Evolutionary conservation across 2,329 filamentous ascomycete genomes (phyloP).

Genomic region (Curvularia lunata): DNA sequence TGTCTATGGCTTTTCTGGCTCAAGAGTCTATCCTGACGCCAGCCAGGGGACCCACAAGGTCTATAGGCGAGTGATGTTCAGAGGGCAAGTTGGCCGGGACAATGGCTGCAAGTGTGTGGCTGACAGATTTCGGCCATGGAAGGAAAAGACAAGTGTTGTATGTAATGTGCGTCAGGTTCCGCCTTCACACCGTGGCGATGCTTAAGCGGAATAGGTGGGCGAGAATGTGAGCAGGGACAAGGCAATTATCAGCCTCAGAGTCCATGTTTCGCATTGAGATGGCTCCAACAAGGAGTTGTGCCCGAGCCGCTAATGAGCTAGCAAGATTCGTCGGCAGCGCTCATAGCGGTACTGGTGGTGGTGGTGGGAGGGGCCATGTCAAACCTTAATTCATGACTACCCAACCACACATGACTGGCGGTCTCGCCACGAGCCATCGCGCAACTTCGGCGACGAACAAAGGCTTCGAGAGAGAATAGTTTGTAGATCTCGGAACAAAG

Average conservation of each 20-base stretch:
- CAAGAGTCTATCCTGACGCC: neutral
- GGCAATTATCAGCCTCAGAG: slow-evolving; percentile 1
- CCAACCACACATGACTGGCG: neutral
- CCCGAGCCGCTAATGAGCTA: neutral
- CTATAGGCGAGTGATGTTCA: neutral
- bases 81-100: neutral
- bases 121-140: neutral
- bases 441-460: slow-evolving; percentile 7
- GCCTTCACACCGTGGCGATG: neutral
- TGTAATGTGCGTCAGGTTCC: neutral
- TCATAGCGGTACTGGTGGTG: slow-evolving; percentile 1
- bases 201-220: neutral
- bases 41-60: neutral
- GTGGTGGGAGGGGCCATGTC: slow-evolving; percentile 3
- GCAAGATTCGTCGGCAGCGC: neutral
- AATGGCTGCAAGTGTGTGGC: neutral
- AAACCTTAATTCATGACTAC: slow-evolving; percentile 8
- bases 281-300: slow-evolving; percentile 1
- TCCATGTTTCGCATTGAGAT: neutral
- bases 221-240: slow-evolving; percentile 1
- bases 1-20: neutral
- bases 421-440: slow-evolving; percentile 7
- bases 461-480: neutral
- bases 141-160: neutral
- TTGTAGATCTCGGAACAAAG: slow-evolving; percentile 1